A percentile compares a stretch with the other conserved stretches of the same genome.
Conservation (phyloP, 108 stramenopile genomes). For the Stephanodiscus triporus region DNA sequence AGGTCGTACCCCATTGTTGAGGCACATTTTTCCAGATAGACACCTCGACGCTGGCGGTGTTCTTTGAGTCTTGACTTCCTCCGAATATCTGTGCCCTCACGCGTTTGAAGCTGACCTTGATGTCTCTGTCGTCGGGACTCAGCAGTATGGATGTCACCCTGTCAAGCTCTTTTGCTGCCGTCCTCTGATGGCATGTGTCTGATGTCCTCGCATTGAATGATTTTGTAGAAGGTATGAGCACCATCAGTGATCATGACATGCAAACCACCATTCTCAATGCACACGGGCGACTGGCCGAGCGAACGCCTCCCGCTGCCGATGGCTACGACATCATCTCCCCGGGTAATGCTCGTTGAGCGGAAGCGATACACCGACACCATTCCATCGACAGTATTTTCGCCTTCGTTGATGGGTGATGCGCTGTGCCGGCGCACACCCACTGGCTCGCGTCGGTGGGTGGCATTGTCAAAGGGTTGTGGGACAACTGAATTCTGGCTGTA, state of each 20-base stretch:
- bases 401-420: slow-evolving; percentile 35
- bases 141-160: slow-evolving; percentile 19
- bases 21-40: slow-evolving; percentile 46
- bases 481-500: no score
- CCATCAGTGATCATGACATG: slow-evolving; percentile 48
- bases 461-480: no score
- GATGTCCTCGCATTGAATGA: slow-evolving; percentile 29
- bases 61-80: slow-evolving; percentile 28
- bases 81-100: slow-evolving; percentile 25
- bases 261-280: slow-evolving; percentile 19
- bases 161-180: slow-evolving; percentile 22
- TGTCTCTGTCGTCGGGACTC: slow-evolving; percentile 17
- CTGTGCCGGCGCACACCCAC: slow-evolving; percentile 32
- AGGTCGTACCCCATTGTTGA: slow-evolving; percentile 39
- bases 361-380: slow-evolving; percentile 31
- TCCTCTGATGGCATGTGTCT: slow-evolving; percentile 32
- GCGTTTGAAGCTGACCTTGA: slow-evolving; percentile 38
- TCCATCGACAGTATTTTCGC: slow-evolving; percentile 16
- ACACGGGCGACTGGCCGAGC: slow-evolving; percentile 6
- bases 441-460: slow-evolving; percentile 1
- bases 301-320: slow-evolving; percentile 8
- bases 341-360: not conserved
- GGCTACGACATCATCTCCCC: not conserved
- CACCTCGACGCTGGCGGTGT: slow-evolving; percentile 27
- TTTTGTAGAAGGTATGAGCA: slow-evolving; percentile 37